A percentile compares a stretch with the other conserved stretches of the same genome.
phyloP scores from a whole-genome alignment of 148 eudicot species.

The Amaranthus cruentus region DNA sequence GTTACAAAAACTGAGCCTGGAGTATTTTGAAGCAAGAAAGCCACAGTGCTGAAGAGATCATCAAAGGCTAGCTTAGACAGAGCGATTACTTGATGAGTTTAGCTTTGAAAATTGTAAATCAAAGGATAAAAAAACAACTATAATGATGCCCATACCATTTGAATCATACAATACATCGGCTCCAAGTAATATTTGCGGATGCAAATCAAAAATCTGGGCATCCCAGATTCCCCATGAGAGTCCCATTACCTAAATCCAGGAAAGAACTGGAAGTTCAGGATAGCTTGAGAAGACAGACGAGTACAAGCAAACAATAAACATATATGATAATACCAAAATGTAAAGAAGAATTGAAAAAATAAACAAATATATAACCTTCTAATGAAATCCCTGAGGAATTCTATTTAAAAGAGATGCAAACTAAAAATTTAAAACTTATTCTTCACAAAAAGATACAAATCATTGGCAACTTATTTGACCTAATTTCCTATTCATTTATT shows the following conservation, averaged over 20 bases:
- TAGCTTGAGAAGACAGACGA: background rate
- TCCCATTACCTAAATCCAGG: constrained; percentile 59
- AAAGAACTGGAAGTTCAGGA: background rate
- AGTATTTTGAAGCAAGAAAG: constrained; percentile 70
- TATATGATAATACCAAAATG: too few relatives aligned
- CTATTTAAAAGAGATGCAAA: background rate
- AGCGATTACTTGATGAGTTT: constrained; percentile 5
- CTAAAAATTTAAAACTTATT: background rate
- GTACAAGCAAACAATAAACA: background rate
- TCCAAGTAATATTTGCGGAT: constrained; percentile 71
- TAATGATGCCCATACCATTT: constrained; percentile 36
- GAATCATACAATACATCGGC: constrained; percentile 94
- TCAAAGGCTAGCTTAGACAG: constrained; percentile 57
- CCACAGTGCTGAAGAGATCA: constrained; percentile 85
- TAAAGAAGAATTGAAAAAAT: background rate
- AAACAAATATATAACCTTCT: too few relatives aligned
- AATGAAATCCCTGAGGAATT: too few relatives aligned
- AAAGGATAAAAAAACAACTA: background rate
- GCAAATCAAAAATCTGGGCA: constrained; percentile 50
- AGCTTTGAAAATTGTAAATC: background rate
- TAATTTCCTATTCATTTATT: too few relatives aligned
- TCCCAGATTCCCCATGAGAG: constrained; percentile 94
- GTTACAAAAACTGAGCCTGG: constrained; percentile 80
- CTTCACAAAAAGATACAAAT: background rate
- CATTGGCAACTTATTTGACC: too few relatives aligned